phyloP scores from a whole-genome alignment of 2,329 filamentous ascomycete species.

The Cordyceps javanica region DNA sequence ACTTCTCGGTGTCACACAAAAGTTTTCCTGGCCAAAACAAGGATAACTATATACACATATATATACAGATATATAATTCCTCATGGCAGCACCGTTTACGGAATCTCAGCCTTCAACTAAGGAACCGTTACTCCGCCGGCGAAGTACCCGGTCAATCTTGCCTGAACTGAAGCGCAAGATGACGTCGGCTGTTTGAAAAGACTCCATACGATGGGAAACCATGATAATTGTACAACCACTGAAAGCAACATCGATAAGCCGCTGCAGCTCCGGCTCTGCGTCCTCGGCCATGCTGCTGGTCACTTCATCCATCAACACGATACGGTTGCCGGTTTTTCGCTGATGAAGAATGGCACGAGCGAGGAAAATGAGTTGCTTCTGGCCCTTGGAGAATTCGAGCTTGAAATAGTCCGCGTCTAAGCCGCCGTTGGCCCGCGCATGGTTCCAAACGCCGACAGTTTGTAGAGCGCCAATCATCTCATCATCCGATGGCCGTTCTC shows the following conservation, averaged over 20 bases:
- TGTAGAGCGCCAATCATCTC: slow-evolving; percentile 2
- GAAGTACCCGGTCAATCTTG: background rate
- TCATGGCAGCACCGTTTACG: too few relatives aligned
- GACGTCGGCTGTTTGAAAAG: background rate
- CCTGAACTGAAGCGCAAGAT: background rate
- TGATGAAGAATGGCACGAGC: slow-evolving; percentile 15
- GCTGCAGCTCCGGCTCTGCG: background rate
- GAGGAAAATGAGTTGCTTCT: slow-evolving; percentile 18
- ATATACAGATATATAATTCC: too few relatives aligned
- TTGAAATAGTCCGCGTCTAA: slow-evolving; percentile 10
- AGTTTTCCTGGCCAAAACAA: too few relatives aligned
- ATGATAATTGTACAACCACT: background rate
- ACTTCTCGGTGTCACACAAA: too few relatives aligned
- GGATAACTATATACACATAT: too few relatives aligned
- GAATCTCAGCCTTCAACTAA: too few relatives aligned
- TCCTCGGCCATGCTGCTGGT: too few relatives aligned
- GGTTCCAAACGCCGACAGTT: slow-evolving; percentile 12
- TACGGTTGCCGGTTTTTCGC: too few relatives aligned
- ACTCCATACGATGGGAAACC: background rate
- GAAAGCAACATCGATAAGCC: background rate
- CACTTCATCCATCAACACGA: too few relatives aligned
- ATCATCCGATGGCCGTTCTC: background rate
- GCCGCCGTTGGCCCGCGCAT: slow-evolving; percentile 9
- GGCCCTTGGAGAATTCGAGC: slow-evolving; percentile 12
- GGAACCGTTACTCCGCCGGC: background rate